Base-by-base conservation (phyloP, 495 filamentous ascomycete species). In the Aspergillus bridgeri region DNA sequence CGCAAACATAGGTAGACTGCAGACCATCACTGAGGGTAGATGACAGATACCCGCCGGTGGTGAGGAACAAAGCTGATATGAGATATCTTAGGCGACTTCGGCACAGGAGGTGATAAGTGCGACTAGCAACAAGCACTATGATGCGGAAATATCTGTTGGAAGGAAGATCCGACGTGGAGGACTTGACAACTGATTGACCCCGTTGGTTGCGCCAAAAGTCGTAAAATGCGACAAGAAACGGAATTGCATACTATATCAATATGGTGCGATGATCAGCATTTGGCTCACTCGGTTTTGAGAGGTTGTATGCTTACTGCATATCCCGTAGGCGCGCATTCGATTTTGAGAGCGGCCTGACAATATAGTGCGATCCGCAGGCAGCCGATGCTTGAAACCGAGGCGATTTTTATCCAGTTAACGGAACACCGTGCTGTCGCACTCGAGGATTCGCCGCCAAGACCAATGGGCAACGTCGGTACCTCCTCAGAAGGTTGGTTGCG, bases 1-100 rank as follows among this genome's bases (percentile, higher is more conserved):
- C 71, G 59, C 79, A 82, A 24, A 82, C 77, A 54, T 77, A 79
- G 1, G 74, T 80, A 15, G 79, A 81, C 18, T 65, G 67, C 19
- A 60, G 64, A 22, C 69, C 72, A 22, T 56, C 54, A 0, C 61
- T 53, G 6, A 74, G 66, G 1, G 63, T 66, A 9, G 65, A 57
- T 29, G 65, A 61, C 27, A 71, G 43, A 24, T 63, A 57, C 0
- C 74, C 74, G 18, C 69, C 69, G 13, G 66, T 29, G 19, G 65
- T 61, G 8, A 81, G 57, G 18, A 78, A 65, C 3, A 55, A 22
- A 5, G 73, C 68, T 3, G 73, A 67, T 51, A 75, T 61, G 8
- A 80, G 24, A 24, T 75, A 74, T 58, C 68, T 64, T 6, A 56
- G 42, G 23, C 58, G 65, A 19, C 69, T 70, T 25, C 66, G 66